These are phyloP conservation scores for Fennellomyces sp. DNA, from an alignment of 371 early-diverging fungal genomes.

Conservation along the genomic window DNA sequence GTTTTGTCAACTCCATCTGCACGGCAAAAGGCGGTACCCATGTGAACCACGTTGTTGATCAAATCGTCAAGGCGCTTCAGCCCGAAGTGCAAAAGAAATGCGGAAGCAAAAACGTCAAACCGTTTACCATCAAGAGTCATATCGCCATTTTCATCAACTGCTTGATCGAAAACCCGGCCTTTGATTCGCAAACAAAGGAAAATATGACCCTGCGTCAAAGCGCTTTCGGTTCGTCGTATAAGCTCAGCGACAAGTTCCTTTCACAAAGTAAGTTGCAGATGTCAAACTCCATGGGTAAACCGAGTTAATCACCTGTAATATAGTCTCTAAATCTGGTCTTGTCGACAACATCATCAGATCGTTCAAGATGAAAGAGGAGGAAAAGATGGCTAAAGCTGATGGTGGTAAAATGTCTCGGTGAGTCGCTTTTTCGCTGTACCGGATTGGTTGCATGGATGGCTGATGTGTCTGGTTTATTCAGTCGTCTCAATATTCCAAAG, in stretches of 20 bases:
- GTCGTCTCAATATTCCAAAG: conserved; percentile 91
- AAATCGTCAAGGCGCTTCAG: conserved; percentile 79
- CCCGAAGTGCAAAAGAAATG: conserved; percentile 86
- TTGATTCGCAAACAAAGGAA: conserved; percentile 99
- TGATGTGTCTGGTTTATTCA: neutral
- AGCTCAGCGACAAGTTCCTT: conserved; percentile 82
- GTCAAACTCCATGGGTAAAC: neutral
- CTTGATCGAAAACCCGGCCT: conserved; percentile 97
- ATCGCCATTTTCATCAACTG: conserved; percentile 98
- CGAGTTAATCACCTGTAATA: neutral
- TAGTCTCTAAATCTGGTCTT: conserved; percentile 81
- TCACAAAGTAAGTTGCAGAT: conserved; percentile 19
- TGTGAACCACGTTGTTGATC: conserved; percentile 90
- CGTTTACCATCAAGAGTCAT: conserved; percentile 90
- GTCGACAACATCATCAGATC: conserved; percentile 84
- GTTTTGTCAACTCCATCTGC: conserved; percentile 99
- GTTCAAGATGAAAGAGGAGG: conserved; percentile 85
- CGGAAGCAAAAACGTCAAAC: conserved; percentile 77
- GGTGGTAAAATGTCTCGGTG: conserved; percentile 67
- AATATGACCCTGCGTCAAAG: conserved; percentile 88
- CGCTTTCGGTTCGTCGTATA: conserved; percentile 92
- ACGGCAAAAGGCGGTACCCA: conserved; percentile 99
- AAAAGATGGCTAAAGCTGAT: conserved; percentile 94
- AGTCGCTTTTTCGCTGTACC: too few relatives aligned
- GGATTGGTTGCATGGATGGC: too few relatives aligned